A percentile compares a stretch with the other conserved stretches of the same genome.
phyloP scores from a whole-genome alignment of 2,329 filamentous ascomycete genomes.

The Trichophyton simii region DNA sequence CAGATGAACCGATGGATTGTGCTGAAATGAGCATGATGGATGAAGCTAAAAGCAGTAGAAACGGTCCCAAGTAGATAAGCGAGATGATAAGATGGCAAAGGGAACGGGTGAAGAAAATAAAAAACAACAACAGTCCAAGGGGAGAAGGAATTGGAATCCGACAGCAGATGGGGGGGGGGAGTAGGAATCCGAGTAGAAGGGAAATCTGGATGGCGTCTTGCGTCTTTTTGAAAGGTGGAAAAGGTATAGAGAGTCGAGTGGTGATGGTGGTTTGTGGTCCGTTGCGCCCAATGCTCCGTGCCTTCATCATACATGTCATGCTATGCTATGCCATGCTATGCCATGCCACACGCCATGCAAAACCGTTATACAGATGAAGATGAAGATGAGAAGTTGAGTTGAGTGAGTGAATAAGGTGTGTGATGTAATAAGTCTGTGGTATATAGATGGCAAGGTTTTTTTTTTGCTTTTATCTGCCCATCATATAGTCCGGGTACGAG shows the following conservation, averaged over 20 bases:
- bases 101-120: background rate
- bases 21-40: background rate
- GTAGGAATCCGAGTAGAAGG: background rate
- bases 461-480: constrained; percentile 30
- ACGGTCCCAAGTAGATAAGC: background rate
- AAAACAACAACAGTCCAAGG: background rate
- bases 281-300: constrained; percentile 4
- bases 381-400: background rate
- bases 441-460: no score
- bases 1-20: background rate
- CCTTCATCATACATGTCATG: constrained; percentile 2
- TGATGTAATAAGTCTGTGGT: no score
- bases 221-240: background rate
- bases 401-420: background rate
- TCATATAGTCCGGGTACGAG: constrained; percentile 37
- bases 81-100: background rate
- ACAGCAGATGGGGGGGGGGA: background rate
- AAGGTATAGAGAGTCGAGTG: background rate
- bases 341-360: background rate
- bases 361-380: background rate
- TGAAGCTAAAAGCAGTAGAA: background rate
- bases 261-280: background rate
- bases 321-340: constrained; percentile 1
- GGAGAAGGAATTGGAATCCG: background rate
- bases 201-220: background rate